Conservation (phyloP, 1,139 yeast species). For the Sugiyamaella sp. region DNA sequence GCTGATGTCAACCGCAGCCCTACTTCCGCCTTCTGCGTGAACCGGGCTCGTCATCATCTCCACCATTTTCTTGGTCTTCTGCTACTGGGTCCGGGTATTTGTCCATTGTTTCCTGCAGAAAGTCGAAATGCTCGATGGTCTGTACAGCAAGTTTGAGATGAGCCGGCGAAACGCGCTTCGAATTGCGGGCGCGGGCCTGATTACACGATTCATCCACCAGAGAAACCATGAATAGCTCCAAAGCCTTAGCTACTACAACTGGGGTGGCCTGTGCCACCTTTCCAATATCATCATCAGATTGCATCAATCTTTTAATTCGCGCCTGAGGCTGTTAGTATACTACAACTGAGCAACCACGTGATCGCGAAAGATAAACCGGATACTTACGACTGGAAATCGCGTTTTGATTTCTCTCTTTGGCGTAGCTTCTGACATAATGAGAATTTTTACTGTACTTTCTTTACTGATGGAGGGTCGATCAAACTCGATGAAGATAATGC, state of each 20-base stretch:
- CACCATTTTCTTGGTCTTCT: slow-evolving; percentile 15
- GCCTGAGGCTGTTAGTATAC: slow-evolving; percentile 47
- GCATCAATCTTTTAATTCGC: slow-evolving; percentile 94
- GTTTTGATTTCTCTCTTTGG: slow-evolving; percentile 62
- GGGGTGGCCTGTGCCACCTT: slow-evolving; percentile 99
- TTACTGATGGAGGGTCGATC: no score
- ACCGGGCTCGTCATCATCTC: slow-evolving; percentile 18
- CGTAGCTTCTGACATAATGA: slow-evolving; percentile 8
- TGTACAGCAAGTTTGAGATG: slow-evolving; percentile 84
- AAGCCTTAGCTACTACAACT: slow-evolving; percentile 90
- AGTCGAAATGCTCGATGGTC: slow-evolving; percentile 89
- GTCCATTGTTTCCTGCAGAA: slow-evolving; percentile 71
- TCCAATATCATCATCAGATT: slow-evolving; percentile 97
- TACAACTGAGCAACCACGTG: not conserved
- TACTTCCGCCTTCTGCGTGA: slow-evolving; percentile 13
- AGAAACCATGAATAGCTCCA: slow-evolving; percentile 88
- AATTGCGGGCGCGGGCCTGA: slow-evolving; percentile 76
- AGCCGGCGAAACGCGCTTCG: slow-evolving; percentile 79
- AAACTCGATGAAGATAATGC: no score
- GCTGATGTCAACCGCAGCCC: not conserved
- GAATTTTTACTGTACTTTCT: not conserved
- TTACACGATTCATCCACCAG: slow-evolving; percentile 81
- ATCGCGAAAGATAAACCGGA: not conserved
- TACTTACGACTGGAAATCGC: slow-evolving; percentile 79
- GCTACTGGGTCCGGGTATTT: slow-evolving; percentile 53